Conservation (phyloP, 1,284 basidiomycete species). For the Ceratobasidium sp. region DNA sequence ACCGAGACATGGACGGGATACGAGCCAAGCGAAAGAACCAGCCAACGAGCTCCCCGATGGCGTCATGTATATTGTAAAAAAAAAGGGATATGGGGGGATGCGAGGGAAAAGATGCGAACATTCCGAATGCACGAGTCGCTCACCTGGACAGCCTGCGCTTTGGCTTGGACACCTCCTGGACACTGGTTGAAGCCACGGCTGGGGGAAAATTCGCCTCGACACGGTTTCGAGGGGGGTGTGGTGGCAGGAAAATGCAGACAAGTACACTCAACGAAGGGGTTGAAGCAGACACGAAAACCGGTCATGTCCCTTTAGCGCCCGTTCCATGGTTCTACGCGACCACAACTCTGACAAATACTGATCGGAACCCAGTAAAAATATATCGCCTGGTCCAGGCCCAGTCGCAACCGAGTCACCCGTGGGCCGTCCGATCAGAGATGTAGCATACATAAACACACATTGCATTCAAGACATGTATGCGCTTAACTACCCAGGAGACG, state of each 20-base stretch:
- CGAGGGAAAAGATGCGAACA: conserved; percentile 27
- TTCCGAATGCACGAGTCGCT: conserved; percentile 20
- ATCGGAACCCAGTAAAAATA: not conserved
- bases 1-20: not conserved
- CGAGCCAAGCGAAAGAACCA: not conserved
- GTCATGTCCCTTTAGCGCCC: conserved; percentile 8
- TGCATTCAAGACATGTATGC: not conserved
- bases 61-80: not conserved
- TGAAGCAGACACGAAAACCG: not conserved
- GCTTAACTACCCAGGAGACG: not conserved
- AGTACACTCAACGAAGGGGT: conserved; percentile 4
- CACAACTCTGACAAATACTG: conserved; percentile 10
- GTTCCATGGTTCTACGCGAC: conserved; percentile 35
- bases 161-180: conserved; percentile 35
- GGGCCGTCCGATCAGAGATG: not conserved
- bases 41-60: not conserved
- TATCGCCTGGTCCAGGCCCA: not conserved
- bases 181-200: conserved; percentile 37
- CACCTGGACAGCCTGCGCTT: conserved; percentile 39
- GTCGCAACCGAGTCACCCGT: not conserved
- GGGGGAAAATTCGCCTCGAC: conserved; percentile 11
- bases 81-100: no score
- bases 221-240: not conserved
- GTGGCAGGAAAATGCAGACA: not conserved
- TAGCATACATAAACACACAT: not conserved